A percentile compares a stretch with the other conserved stretches of the same genome.
Conservation (phyloP, 768 basidiomycete genomes). For the Rhodocollybia butyracea region DNA sequence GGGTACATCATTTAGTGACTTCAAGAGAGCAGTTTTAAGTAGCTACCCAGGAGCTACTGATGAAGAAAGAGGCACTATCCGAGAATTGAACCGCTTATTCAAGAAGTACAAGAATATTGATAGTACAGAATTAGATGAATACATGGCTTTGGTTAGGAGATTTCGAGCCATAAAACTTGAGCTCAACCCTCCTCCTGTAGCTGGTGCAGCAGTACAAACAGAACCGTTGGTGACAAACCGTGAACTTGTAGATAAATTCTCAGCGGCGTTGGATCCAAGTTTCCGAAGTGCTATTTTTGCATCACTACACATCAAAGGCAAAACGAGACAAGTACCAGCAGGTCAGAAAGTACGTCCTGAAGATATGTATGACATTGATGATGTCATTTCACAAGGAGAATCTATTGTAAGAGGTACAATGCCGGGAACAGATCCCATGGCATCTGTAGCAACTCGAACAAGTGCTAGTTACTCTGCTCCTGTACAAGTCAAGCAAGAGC, state of each 20-base stretch:
- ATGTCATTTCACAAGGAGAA: not conserved
- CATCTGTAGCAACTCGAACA: not conserved
- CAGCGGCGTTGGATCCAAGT: not conserved
- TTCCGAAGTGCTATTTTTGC: not conserved
- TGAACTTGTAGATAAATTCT: not conserved
- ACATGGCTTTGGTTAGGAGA: too few relatives aligned
- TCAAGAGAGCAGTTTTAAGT: too few relatives aligned
- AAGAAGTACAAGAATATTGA: not conserved
- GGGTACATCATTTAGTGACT: too few relatives aligned
- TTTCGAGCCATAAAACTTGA: too few relatives aligned
- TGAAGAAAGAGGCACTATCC: not conserved
- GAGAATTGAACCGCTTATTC: not conserved
- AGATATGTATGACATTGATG: not conserved
- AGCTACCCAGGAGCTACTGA: not conserved
- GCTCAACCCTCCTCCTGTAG: too few relatives aligned
- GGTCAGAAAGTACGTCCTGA: not conserved
- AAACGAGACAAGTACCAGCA: not conserved
- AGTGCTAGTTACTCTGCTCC: not conserved
- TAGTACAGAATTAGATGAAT: not conserved
- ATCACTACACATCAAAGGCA: not conserved
- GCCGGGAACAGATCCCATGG: not conserved
- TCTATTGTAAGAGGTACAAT: not conserved
- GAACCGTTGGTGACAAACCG: too few relatives aligned
- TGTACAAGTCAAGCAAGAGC: not conserved
- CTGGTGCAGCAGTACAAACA: too few relatives aligned